Base-by-base conservation (phyloP, 164 flowering plant species). In the Kalanchoe fedtschenkoi region DNA sequence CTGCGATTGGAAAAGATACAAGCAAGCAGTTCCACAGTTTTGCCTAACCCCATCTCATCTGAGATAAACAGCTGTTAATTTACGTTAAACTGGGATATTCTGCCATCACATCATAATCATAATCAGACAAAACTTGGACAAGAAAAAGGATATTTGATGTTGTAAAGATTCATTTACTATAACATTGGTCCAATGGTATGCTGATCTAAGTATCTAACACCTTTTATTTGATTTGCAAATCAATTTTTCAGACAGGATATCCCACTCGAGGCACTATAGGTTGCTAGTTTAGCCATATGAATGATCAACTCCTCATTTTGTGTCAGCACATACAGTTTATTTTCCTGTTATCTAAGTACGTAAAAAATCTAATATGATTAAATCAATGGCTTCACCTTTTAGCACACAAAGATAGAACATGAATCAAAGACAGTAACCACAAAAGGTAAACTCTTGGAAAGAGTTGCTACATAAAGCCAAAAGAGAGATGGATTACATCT, bases 21-120 rank as follows among this genome's bases (percentile, higher is more conserved):
- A 59, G 95, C 91, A 71, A 93, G 97, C 59, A 89, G 75, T 71
- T 93, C 98, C 69, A 93, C 81, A 57, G 97, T 89, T 76, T 93
- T 93, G 38, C 98, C 97, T 71, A 93, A 66, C 47, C 97, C 98
- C 98, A 93, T 93, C 78, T 93, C 97, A 81, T 93, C 98, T 89
- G 86, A 22, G 55, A 58, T 66, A 71, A 75, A 58, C 60, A 54
- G 34, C 13, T 66, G 64, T 24, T 61, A 73, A n/a, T 22, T 19
- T 56, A 34, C 16, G 51, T 19, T 32, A 17, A 5, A 41, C 68
- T 13, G 57, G 55, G 65, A 58, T 41, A 59, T 34, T 33, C 57
- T 42, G 38, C 34, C 42, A 32, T 2, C 26, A 4, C 11, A 22
- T 32, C 1, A n/a, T 15, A 67, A 22, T 32, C 1, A n/a, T 15